Evolutionary conservation across 139 green algal species (phyloP), one percentile per base, ranked within the genome.

Genomic region (Eudorina sp.): DNA sequence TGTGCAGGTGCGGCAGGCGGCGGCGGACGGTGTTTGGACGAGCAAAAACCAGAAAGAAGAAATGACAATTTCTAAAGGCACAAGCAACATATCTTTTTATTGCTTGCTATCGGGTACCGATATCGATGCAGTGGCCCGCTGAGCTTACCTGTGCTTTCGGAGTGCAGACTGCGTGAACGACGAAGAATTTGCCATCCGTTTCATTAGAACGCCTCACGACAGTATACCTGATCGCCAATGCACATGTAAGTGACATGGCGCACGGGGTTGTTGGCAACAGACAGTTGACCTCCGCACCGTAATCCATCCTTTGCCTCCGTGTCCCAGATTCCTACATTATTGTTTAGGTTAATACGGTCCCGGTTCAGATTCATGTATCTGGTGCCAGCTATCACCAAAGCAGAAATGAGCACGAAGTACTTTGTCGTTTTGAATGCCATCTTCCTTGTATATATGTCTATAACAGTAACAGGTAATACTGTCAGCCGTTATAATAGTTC

Each of bases 341-440:
- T 34, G 25, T 62, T 64, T 18, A 82, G 9, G 73, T 64, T 82
- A 9, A 45, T 45, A 7, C 73, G 45, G 45, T 82, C 41, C 73
- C 46, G 64, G n/a, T 82, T 62, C 5, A 7, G 14, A 46, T 82
- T 66, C 73, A 82, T 82, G 73, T 82, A 82, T 29, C 73, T 25
- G n/a, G 73, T 82, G 73, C 73, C 73, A 27, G 19, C 45, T 45
- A 82, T 45, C 8, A 82, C n/a, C 16, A 82, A 27, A 1, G 73
- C 73, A 8, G 46, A 45, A 27, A 82, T 82, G 29, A 82, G 6
- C 16, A 62, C 73, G 43, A 82, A 82, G 27, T 82, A 82, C 27
- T 62, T 82, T 4, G 73, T 64, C 8, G 73, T 46, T 43, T 43
- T 53, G 27, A 82, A 82, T 8, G 66, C 66, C 66, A 75, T 75